Conservation (phyloP, 129 eudicot species). For the Tagetes patula region DNA sequence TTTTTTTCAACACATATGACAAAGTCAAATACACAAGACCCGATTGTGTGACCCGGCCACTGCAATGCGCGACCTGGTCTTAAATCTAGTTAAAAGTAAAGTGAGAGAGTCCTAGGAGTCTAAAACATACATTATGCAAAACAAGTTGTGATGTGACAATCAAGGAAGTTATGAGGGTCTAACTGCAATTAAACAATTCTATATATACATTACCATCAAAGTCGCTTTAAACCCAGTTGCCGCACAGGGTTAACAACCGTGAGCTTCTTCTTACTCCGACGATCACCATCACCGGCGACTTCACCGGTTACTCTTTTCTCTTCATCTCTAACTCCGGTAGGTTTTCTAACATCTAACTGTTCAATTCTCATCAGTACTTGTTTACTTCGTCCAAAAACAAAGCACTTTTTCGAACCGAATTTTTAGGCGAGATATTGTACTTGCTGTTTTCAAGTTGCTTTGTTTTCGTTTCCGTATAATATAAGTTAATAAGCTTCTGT, state of each 20-base stretch:
- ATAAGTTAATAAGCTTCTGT: neutral
- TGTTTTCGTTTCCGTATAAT: neutral
- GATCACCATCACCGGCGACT: constrained; percentile 25
- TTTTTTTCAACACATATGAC: no score
- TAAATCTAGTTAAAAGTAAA: no score
- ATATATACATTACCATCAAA: constrained; percentile 2
- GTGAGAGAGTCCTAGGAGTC: no score
- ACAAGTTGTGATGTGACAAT: neutral
- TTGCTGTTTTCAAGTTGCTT: constrained; percentile 16
- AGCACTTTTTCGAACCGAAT: neutral
- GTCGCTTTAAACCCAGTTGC: constrained; percentile 28
- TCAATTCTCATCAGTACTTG: neutral
- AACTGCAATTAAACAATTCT: neutral
- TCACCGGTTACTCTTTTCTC: constrained; percentile 12
- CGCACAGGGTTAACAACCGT: constrained; percentile 28
- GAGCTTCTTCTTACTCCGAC: constrained; percentile 1
- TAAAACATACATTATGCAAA: neutral
- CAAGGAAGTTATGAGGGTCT: neutral
- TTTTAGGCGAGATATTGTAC: constrained; percentile 18
- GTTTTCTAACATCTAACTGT: neutral
- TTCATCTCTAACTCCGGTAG: constrained; percentile 19
- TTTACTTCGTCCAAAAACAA: neutral
- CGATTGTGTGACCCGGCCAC: no score
- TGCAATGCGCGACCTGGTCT: no score
- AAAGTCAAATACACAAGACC: no score